phyloP scores from a whole-genome alignment of 73 alveolate genomes.

The Paramecium biaurelia region DNA sequence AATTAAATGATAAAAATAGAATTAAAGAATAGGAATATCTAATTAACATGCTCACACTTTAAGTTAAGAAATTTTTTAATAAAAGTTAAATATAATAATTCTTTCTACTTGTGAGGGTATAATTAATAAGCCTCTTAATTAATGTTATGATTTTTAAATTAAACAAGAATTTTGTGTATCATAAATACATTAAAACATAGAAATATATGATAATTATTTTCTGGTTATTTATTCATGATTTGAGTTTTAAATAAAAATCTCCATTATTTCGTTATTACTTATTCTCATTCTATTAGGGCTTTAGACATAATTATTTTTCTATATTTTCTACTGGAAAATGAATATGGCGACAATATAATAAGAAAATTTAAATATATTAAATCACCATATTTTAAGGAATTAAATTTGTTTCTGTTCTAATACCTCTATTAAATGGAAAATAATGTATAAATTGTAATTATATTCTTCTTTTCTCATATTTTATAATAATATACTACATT shows the following conservation, averaged over 20 bases:
- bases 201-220: neutral
- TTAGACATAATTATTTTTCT: neutral
- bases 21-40: neutral
- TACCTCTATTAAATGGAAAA: neutral
- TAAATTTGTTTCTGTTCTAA: neutral
- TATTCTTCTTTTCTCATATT: too few species aligned
- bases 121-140: neutral
- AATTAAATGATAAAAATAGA: neutral
- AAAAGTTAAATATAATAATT: neutral
- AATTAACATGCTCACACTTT: neutral
- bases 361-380: neutral
- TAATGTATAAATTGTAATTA: too few species aligned
- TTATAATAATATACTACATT: too few species aligned
- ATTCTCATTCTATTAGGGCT: neutral
- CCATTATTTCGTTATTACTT: neutral
- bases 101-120: neutral
- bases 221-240: neutral
- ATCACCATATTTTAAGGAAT: neutral
- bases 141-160: neutral
- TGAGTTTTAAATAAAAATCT: neutral
- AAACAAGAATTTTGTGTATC: neutral
- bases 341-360: neutral
- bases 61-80: neutral
- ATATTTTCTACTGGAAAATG: too few species aligned
- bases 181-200: neutral